phyloP scores from a whole-genome alignment of 805 yeast genomes.

The Wickerhamiella allomyrinae region DNA sequence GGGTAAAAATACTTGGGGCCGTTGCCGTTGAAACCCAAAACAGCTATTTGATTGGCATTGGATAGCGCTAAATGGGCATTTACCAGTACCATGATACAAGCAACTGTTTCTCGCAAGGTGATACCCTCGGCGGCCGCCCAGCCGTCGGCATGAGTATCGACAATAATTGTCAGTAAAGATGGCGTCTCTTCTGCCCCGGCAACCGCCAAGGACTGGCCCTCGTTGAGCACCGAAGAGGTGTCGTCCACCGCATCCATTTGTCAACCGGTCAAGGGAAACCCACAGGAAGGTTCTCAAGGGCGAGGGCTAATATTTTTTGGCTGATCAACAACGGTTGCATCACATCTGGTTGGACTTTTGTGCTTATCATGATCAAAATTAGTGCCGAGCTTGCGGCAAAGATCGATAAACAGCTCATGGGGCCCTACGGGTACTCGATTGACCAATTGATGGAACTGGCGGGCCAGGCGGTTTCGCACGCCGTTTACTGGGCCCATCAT shows the following conservation, averaged over 20 bases:
- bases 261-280: too few relatives aligned
- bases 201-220: conserved; percentile 7
- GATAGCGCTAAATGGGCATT: conserved; percentile 82
- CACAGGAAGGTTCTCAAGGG: too few relatives aligned
- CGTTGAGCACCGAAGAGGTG: conserved; percentile 18
- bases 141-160: conserved; percentile 63
- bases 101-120: conserved; percentile 42
- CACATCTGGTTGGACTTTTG: too few relatives aligned
- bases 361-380: conserved; percentile 11
- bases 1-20: conserved; percentile 69
- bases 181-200: conserved; percentile 48
- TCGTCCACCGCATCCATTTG: conserved; percentile 25
- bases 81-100: conserved; percentile 56
- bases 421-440: conserved; percentile 62
- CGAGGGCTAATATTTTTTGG: too few relatives aligned
- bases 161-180: conserved; percentile 58
- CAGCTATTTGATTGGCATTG: conserved; percentile 70
- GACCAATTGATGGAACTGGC: conserved; percentile 95
- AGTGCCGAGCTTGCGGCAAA: conserved; percentile 45
- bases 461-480: conserved; percentile 86
- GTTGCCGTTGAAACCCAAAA: conserved; percentile 57
- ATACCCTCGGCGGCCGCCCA: conserved; percentile 33
- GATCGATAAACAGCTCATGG: conserved; percentile 78
- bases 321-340: too few relatives aligned
- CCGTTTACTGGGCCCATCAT: conserved; percentile 57